Base-by-base conservation (phyloP, 108 stramenopile species). In the Bacterosira constricta region DNA sequence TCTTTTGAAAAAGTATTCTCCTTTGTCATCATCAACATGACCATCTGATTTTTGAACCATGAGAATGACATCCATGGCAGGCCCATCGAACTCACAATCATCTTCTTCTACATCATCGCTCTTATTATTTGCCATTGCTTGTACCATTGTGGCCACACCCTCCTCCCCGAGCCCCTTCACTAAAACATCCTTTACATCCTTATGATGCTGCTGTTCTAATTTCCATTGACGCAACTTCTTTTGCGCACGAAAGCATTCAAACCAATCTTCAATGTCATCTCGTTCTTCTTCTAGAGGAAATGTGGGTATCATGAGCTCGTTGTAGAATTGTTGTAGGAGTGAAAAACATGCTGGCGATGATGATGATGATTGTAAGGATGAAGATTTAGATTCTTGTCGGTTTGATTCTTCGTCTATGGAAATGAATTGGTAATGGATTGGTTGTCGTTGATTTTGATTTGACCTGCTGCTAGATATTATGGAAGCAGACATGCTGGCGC, bases 261-360 rank as follows among this genome's bases (percentile, higher is more conserved):
- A 69, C 85, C 85, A 86, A 57, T 86, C 85, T 0, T 80, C 67
- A 27, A 86, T 56, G 30, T 80, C 79, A 66, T 86, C 85, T 20
- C 79, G 74, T 47, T 86, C 85, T 7, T 69, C 82, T 57, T 85
- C 81, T 1, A 86, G 50, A 37, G 85, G 85, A 77, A 86, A 86
- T 7, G 80, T 71, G 1, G 85, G 70, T 10, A 83, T 73, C 85
- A 86, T 86, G 4, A 83, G 67, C 32, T 86, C 82, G 13, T 83
- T 39, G 39, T 86, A 86, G 42, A 86, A 86, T 30, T 66, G 66
- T 21, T 52, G 51, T 34, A 86, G 45, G 35, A 86, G 37, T 4
- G 35, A 8, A 51, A 77, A 69, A 44, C 73, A 66, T 20, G 57
- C 58, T 36, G 65, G 58, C 17, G 71, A 56, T 41, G 42, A 36